These are phyloP conservation scores for Fagus sylvatica DNA, from an alignment of 306 rosid species.

Conservation along the genomic window DNA sequence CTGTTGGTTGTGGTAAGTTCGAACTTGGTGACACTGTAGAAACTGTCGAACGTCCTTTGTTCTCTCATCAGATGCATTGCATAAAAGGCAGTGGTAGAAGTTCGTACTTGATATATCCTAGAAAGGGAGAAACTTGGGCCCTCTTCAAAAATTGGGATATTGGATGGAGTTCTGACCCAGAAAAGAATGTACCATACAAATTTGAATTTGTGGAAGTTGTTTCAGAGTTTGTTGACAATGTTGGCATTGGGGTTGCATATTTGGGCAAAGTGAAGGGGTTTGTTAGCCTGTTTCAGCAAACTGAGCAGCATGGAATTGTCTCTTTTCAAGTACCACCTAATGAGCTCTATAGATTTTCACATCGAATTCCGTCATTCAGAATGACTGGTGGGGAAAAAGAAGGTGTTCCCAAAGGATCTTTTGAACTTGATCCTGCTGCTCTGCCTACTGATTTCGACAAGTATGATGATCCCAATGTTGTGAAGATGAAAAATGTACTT, in stretches of 20 bases:
- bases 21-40: conserved; percentile 37
- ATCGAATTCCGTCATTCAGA: conserved; percentile 65
- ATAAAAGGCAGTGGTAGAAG: conserved; percentile 34
- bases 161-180: conserved; percentile 65
- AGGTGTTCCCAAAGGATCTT: conserved; percentile 75
- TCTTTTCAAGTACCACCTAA: conserved; percentile 48
- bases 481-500: conserved; percentile 32
- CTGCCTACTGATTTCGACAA: conserved; percentile 49
- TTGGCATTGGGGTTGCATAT: conserved; percentile 63
- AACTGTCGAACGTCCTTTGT: conserved; percentile 39
- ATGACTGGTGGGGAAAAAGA: conserved; percentile 77
- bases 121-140: conserved; percentile 94
- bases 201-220: conserved; percentile 69
- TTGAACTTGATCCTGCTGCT: conserved; percentile 86
- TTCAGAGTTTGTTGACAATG: conserved; percentile 53
- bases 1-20: conserved; percentile 74
- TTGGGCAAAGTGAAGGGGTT: conserved; percentile 74
- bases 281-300: conserved; percentile 68
- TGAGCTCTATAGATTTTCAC: conserved; percentile 76
- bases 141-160: conserved; percentile 80
- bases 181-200: conserved; percentile 40
- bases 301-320: conserved; percentile 35
- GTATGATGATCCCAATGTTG: conserved; percentile 21
- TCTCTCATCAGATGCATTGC: conserved; percentile 71
- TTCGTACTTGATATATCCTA: conserved; percentile 59